phyloP scores from a whole-genome alignment of 805 yeast species.

The Clavispora santaluciae region DNA sequence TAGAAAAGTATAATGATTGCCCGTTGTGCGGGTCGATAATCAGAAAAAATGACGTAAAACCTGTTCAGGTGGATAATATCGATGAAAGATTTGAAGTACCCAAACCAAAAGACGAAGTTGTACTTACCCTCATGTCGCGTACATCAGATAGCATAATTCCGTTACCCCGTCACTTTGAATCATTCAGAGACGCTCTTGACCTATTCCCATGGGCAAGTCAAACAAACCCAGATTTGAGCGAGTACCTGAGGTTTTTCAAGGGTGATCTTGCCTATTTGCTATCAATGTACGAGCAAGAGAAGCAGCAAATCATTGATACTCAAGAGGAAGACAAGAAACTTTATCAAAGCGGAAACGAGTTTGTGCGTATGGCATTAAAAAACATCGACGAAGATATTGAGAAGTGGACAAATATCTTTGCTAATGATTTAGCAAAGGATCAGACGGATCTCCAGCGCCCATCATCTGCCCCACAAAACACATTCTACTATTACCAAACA shows the following conservation, averaged over 20 bases:
- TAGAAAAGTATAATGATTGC: constrained; percentile 60
- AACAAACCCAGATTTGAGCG: constrained; percentile 22
- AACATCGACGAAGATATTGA: constrained; percentile 48
- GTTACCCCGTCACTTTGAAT: constrained; percentile 35
- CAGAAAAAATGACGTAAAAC: constrained; percentile 53
- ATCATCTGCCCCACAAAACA: constrained; percentile 23
- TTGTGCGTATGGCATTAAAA: constrained; percentile 49
- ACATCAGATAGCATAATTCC: constrained; percentile 45
- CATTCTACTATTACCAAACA: constrained; percentile 72
- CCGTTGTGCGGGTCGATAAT: constrained; percentile 68
- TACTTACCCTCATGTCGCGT: constrained; percentile 59
- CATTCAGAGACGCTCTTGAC: constrained; percentile 23
- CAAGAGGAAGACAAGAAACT: constrained; percentile 53
- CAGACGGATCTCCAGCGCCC: constrained; percentile 18
- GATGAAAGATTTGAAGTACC: constrained; percentile 60
- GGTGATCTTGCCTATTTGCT: constrained; percentile 55
- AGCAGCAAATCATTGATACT: constrained; percentile 45
- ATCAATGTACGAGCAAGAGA: constrained; percentile 57
- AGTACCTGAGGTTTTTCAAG: constrained; percentile 63
- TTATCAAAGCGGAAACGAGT: constrained; percentile 57
- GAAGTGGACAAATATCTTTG: constrained; percentile 30
- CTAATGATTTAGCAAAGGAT: constrained; percentile 5
- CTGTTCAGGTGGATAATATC: constrained; percentile 49
- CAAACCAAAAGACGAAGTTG: constrained; percentile 47
- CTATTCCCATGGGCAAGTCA: constrained; percentile 54